phyloP scores from a whole-genome alignment of 129 eudicot genomes.

The Chrysanthemum lavandulifolium region DNA sequence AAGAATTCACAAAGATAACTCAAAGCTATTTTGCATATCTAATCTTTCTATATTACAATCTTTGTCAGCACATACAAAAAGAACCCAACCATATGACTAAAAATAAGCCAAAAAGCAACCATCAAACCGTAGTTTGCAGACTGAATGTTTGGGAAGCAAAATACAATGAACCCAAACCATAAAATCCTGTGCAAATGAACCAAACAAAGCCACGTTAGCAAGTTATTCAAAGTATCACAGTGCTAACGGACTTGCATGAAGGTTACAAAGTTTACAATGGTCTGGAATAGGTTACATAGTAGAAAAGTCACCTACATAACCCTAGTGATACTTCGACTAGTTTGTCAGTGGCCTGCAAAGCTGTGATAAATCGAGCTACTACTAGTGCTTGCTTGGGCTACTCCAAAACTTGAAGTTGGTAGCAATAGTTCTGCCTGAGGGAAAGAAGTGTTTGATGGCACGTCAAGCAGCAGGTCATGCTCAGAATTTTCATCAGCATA shows the following conservation, averaged over 20 bases:
- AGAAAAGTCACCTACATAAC: conserved; percentile 36
- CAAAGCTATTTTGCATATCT: conserved; percentile 33
- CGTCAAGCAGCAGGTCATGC: conserved; percentile 74
- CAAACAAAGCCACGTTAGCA: conserved; percentile 38
- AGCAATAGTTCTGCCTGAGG: conserved; percentile 91
- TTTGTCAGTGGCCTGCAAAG: conserved; percentile 47
- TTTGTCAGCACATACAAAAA: conserved; percentile 63
- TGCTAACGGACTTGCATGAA: conserved; percentile 1
- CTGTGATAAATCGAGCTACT: conserved; percentile 76
- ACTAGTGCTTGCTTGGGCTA: conserved; percentile 78
- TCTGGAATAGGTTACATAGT: conserved; percentile 21
- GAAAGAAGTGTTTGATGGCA: conserved; percentile 81
- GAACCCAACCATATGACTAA: conserved; percentile 14
- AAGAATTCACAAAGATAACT: conserved; percentile 27
- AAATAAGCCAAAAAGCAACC: conserved; percentile 19
- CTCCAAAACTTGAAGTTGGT: conserved; percentile 55
- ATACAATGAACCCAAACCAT: conserved; percentile 34
- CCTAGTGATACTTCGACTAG: conserved; percentile 23
- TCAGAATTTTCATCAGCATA: conserved; percentile 55
- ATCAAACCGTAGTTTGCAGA: conserved; percentile 40
- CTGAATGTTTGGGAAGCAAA: conserved; percentile 39
- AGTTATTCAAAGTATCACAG: conserved; percentile 17
- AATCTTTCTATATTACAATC: conserved; percentile 48
- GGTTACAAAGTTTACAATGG: conserved; percentile 39
- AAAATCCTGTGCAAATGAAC: conserved; percentile 32